Percentiles rank a stretch among this genome's conserved stretches.
Conservation (phyloP, 495 filamentous ascomycete genomes). For the Terfezia boudieri region DNA sequence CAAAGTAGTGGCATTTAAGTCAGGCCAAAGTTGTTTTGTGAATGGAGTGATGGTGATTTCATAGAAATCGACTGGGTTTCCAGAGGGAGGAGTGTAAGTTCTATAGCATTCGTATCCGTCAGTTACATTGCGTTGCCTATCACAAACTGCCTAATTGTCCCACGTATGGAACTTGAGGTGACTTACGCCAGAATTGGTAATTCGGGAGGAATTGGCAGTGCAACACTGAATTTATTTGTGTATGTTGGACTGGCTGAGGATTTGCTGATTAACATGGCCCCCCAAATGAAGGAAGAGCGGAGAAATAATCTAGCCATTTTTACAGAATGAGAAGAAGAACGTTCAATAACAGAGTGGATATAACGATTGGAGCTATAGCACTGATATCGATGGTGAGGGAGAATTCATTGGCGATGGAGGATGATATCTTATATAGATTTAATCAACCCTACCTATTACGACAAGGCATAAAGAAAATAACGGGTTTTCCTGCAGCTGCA, state of each 20-base stretch:
- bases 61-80: constrained; percentile 23
- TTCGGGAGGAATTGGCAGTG: neutral
- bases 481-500: too few relatives aligned
- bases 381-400: too few relatives aligned
- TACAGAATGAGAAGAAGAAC: too few relatives aligned
- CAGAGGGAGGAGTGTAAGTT: neutral
- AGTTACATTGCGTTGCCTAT: too few relatives aligned
- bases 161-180: neutral
- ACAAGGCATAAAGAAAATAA: too few relatives aligned
- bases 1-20: constrained; percentile 22
- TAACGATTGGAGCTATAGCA: too few relatives aligned
- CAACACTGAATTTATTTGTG: neutral
- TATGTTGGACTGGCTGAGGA: neutral
- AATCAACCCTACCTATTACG: too few relatives aligned
- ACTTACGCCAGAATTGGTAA: neutral
- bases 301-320: neutral
- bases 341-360: too few relatives aligned
- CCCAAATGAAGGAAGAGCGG: neutral
- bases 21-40: constrained; percentile 26
- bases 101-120: neutral
- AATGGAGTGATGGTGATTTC: constrained; percentile 28
- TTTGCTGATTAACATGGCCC: neutral
- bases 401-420: too few relatives aligned
- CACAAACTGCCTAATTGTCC: neutral
- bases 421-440: too few relatives aligned